Conservation (phyloP, 1,284 basidiomycete genomes). For the Xanthoconium separans region DNA sequence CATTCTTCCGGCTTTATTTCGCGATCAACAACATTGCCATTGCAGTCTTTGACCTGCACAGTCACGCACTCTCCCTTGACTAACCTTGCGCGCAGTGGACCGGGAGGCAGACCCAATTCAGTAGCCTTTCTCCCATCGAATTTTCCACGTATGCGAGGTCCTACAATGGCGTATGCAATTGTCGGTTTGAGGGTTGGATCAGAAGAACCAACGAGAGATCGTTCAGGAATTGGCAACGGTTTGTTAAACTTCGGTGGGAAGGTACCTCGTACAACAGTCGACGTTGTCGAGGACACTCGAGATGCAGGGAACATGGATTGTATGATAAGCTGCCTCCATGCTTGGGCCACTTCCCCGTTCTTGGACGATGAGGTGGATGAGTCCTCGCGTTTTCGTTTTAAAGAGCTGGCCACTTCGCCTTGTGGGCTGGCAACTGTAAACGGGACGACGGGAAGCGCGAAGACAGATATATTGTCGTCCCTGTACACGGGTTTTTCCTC, state of each 20-base stretch:
- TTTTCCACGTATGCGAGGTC: conserved; percentile 81
- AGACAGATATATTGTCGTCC: conserved; percentile 66
- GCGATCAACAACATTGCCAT: conserved; percentile 37
- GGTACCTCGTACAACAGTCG: conserved; percentile 9
- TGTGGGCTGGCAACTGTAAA: neutral
- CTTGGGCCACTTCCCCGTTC: conserved; percentile 43
- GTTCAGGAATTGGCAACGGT: conserved; percentile 24
- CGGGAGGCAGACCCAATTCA: conserved; percentile 64
- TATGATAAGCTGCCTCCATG: conserved; percentile 51
- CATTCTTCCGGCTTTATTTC: conserved; percentile 60
- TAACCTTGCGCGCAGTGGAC: conserved; percentile 46
- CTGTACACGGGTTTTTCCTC: conserved; percentile 45
- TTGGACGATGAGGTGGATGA: conserved; percentile 40
- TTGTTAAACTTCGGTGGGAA: conserved; percentile 17
- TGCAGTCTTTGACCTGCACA: conserved; percentile 47
- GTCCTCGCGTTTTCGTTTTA: conserved; percentile 48
- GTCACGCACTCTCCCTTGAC: conserved; percentile 57
- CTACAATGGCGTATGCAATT: conserved; percentile 73
- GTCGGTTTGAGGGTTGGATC: conserved; percentile 37
- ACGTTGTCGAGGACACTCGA: conserved; percentile 1
- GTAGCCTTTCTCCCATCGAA: conserved; percentile 74
- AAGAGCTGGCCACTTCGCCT: conserved; percentile 5
- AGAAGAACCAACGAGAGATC: conserved; percentile 18
- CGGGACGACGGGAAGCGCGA: conserved; percentile 55
- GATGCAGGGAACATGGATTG: conserved; percentile 58